Evolutionary conservation across 2,329 filamentous ascomycete species (phyloP), one percentile per base, ranked within the genome.

Genomic region (Arthrobotrys entomopaga): DNA sequence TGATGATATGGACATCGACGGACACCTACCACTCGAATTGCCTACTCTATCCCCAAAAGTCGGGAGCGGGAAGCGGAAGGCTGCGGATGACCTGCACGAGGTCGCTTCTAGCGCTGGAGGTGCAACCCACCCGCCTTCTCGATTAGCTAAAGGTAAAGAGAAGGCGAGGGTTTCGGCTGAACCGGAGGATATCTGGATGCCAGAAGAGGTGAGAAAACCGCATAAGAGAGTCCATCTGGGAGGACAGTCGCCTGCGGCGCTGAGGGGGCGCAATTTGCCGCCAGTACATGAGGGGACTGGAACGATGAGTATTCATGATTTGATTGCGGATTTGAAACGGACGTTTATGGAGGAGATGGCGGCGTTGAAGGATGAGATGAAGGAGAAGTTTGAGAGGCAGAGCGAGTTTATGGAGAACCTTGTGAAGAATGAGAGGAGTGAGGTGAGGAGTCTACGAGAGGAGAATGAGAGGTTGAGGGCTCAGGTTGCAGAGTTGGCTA

Each of bases 1-100:
- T 38, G 70, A 74, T 10, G 70, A 74, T 46, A 74, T 74, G 70
- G 70, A 74, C 38, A 67, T 74, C 13, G 70, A 74, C 34, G 43
- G 16, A 15, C 40, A 38, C 7, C 43, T 42, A 1, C 26, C 63
- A 53, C 57, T 67, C 48, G 63, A 74, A 8, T 50, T 74, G 38
- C 70, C 70, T 0, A 58, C 70, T 5, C 16, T 74, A 7, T 61
- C 70, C 8, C 61, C 70, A 5, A 74, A 64, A 49, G 29, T 58
- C 49, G 52, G 26, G 19, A 64, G 63, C 22, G 52, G 56, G 19
- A 74, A 74, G 34, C 63, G 70, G 20, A 74, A 74, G 52, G 70
- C 70, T 22, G 16, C 63, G 15, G 70, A 74, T 42, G 69, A 73
- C 46, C 61, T 54, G 34, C 43, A 64, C 10, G 63, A 74, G 15